Evolutionary conservation across 163 green algal species (phyloP).

Genomic region (Trebouxiophyceae sp.): DNA sequence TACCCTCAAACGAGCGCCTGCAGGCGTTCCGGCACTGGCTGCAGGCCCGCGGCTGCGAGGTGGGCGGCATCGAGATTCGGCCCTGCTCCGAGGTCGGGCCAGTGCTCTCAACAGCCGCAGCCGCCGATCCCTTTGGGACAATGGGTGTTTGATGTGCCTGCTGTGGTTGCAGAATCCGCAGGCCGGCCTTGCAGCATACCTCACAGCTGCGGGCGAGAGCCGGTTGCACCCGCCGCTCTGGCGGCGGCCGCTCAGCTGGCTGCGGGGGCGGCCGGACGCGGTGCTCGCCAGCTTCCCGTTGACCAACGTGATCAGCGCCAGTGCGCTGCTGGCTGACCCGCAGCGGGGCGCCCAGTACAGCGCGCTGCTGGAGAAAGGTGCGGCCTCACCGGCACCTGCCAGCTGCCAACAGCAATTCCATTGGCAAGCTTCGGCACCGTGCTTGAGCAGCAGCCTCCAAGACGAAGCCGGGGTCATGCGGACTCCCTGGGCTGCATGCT

Average conservation of each 20-base stretch:
- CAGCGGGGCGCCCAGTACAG: constrained; percentile 7
- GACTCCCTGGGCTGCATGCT: no score
- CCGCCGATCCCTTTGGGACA: no score
- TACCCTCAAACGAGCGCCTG: no score
- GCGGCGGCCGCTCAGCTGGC: background rate
- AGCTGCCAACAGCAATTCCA: no score
- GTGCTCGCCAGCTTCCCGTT: constrained; percentile 32
- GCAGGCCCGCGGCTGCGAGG: no score
- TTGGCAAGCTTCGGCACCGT: background rate
- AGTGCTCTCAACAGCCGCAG: background rate
- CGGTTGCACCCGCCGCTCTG: background rate
- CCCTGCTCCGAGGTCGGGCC: no score
- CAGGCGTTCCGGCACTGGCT: no score
- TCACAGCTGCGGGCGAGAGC: background rate
- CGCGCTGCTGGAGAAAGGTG: constrained; percentile 19
- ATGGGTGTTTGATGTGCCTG: no score
- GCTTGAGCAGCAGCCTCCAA: background rate
- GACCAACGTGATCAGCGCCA: constrained; percentile 15
- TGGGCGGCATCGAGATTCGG: no score
- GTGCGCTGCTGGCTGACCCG: constrained; percentile 8
- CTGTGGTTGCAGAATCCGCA: background rate
- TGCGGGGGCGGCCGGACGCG: background rate
- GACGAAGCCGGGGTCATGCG: no score
- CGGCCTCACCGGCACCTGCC: background rate
- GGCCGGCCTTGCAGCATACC: background rate